A percentile compares a stretch with the other conserved stretches of the same genome.
phyloP scores from a whole-genome alignment of 164 flowering plant genomes.

The Magnolia changhungtana region DNA sequence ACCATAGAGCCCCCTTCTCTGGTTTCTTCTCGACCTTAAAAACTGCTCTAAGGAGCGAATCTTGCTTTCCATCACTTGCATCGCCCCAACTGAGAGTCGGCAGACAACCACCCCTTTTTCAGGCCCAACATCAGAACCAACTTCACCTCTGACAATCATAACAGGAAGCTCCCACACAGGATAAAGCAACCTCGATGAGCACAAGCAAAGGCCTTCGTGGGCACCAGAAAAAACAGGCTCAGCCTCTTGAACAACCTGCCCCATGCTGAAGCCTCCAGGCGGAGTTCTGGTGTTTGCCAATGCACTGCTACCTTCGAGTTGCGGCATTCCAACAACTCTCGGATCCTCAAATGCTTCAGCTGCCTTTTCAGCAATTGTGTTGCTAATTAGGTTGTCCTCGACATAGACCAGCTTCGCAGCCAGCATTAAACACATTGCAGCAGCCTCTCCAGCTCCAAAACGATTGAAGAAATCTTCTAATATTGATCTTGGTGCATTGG shows the following conservation, averaged over 20 bases:
- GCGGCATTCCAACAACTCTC: slow-evolving; percentile 90
- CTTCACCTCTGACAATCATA: slow-evolving; percentile 52
- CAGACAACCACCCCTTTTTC: slow-evolving; percentile 63
- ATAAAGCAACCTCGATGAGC: slow-evolving; percentile 81
- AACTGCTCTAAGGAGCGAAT: slow-evolving; percentile 84
- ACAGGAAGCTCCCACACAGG: slow-evolving; percentile 98
- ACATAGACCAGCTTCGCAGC: slow-evolving; percentile 70
- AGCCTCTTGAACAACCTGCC: slow-evolving; percentile 98
- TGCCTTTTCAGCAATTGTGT: slow-evolving; percentile 78
- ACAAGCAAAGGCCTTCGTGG: slow-evolving; percentile 92
- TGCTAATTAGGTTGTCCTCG: slow-evolving; percentile 59
- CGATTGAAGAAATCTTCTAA: slow-evolving; percentile 90
- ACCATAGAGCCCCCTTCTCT: slow-evolving; percentile 92
- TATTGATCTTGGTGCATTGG: slow-evolving; percentile 68
- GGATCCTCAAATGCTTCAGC: slow-evolving; percentile 99
- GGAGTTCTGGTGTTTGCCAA: slow-evolving; percentile 72
- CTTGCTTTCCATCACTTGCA: slow-evolving; percentile 89
- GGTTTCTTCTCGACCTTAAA: slow-evolving; percentile 80
- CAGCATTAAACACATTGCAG: slow-evolving; percentile 92
- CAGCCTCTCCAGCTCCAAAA: slow-evolving; percentile 95
- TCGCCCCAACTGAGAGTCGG: slow-evolving; percentile 73
- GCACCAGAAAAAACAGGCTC: slow-evolving; percentile 99
- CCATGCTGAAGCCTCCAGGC: slow-evolving; percentile 94
- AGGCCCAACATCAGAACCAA: slow-evolving; percentile 36
- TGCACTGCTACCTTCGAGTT: slow-evolving; percentile 71